A percentile compares a stretch with the other conserved stretches of the same genome.
Conservation (phyloP, 495 filamentous ascomycete genomes). For the Aspergillus heteromorphus region DNA sequence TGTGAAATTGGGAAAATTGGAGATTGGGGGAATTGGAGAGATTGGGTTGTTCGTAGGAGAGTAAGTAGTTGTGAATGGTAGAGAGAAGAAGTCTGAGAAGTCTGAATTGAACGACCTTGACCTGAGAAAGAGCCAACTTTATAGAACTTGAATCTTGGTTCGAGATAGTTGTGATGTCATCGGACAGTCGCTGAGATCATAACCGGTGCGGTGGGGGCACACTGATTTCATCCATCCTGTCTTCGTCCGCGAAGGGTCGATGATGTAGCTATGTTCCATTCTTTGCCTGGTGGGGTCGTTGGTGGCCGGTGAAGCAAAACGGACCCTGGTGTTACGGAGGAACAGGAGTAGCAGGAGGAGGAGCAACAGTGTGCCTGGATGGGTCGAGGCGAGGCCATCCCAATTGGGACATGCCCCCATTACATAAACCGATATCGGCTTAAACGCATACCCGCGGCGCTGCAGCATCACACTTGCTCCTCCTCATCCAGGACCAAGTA, state of each 20-base stretch:
- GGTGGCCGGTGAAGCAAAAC: neutral
- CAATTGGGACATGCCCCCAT: neutral
- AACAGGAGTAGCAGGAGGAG: too few species aligned
- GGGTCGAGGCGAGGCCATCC: too few species aligned
- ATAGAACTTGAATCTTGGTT: neutral
- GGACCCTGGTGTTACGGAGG: too few species aligned
- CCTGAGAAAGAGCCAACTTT: neutral
- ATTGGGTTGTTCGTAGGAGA: slow-evolving; percentile 1
- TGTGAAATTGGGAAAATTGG: too few species aligned
- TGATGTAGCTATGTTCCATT: neutral
- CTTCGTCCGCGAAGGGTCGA: neutral
- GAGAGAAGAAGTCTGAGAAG: neutral
- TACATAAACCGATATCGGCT: neutral
- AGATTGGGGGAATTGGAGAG: neutral
- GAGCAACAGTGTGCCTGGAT: too few species aligned
- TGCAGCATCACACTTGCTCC: neutral
- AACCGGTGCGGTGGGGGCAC: slow-evolving; percentile 17
- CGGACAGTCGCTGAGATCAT: slow-evolving; percentile 34
- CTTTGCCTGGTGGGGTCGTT: neutral
- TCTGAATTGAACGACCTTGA: neutral
- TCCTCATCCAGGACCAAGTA: neutral
- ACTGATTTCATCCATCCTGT: neutral
- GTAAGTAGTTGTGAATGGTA: too few species aligned
- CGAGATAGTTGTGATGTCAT: slow-evolving; percentile 28
- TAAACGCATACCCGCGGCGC: neutral